Evolutionary conservation across 495 filamentous ascomycete genomes (phyloP).

Genomic region (Penicillium goetzii): DNA sequence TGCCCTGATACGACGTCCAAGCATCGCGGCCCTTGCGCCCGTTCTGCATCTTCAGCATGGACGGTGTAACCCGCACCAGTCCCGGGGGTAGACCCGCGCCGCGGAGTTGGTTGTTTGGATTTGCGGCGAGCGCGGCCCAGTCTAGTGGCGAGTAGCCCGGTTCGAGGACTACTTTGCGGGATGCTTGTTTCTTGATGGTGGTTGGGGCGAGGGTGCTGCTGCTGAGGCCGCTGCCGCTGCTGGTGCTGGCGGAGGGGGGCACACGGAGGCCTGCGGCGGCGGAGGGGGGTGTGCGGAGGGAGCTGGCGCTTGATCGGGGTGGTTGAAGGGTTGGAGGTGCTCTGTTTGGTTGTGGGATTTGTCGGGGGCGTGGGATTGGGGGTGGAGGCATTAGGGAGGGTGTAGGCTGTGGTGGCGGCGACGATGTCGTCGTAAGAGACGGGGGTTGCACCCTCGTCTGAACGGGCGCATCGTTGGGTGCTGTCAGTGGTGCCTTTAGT

Average conservation of each 20-base stretch:
- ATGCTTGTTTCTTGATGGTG: constrained; percentile 42
- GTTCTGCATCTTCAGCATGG: constrained; percentile 71
- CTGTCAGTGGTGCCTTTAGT: not conserved
- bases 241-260: constrained; percentile 30
- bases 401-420: constrained; percentile 21
- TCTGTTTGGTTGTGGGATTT: constrained; percentile 29
- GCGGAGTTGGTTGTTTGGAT: constrained; percentile 68
- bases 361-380: constrained; percentile 36
- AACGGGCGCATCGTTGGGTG: constrained; percentile 17
- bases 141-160: constrained; percentile 93
- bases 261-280: constrained; percentile 39
- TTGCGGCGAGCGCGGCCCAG: constrained; percentile 80
- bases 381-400: constrained; percentile 47
- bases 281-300: constrained; percentile 40
- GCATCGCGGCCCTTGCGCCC: constrained; percentile 81
- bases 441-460: constrained; percentile 24
- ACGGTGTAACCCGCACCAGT: constrained; percentile 72
- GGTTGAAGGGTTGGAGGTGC: constrained; percentile 15
- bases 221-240: constrained; percentile 35
- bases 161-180: constrained; percentile 69
- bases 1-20: constrained; percentile 84
- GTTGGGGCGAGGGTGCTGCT: constrained; percentile 44
- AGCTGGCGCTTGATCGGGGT: constrained; percentile 17
- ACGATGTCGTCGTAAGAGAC: constrained; percentile 20
- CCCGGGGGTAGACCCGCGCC: constrained; percentile 57